Evolutionary conservation across 208 protist species (phyloP).

Genomic region (Tritrichomonas musculus): DNA sequence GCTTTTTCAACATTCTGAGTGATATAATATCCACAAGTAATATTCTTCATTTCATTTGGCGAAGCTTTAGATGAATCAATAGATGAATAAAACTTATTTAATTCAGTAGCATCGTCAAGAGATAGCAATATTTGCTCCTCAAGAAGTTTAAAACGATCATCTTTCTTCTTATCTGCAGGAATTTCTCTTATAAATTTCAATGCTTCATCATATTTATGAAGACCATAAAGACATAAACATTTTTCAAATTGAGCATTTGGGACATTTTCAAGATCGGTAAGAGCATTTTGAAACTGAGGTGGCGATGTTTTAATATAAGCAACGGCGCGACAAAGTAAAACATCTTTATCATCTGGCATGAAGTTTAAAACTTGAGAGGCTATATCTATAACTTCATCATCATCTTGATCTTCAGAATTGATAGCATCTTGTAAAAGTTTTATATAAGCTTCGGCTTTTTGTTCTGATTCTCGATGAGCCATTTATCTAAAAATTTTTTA

Average conservation of each 20-base stretch:
- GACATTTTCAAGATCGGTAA: neutral
- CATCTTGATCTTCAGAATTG: no score
- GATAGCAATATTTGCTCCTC: neutral
- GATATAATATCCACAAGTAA: neutral
- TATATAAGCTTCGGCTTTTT: no score
- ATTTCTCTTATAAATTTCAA: neutral
- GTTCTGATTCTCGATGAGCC: no score
- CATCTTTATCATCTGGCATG: neutral
- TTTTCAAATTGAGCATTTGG: neutral
- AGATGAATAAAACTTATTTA: neutral
- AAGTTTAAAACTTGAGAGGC: neutral
- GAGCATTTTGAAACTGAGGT: neutral
- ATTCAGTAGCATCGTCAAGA: neutral
- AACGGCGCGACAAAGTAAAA: neutral
- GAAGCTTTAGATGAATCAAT: no score
- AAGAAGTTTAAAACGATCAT: neutral
- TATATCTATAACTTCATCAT: constrained; percentile 13
- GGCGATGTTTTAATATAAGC: neutral
- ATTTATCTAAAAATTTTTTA: no score
- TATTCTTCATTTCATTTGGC: neutral
- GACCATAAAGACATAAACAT: neutral
- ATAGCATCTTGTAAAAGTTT: no score
- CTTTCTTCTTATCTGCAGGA: neutral
- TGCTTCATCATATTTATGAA: neutral
- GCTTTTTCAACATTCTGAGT: neutral